Evolutionary conservation across 2,329 filamentous ascomycete genomes (phyloP).

Genomic region (Fusarium odoratissimum): DNA sequence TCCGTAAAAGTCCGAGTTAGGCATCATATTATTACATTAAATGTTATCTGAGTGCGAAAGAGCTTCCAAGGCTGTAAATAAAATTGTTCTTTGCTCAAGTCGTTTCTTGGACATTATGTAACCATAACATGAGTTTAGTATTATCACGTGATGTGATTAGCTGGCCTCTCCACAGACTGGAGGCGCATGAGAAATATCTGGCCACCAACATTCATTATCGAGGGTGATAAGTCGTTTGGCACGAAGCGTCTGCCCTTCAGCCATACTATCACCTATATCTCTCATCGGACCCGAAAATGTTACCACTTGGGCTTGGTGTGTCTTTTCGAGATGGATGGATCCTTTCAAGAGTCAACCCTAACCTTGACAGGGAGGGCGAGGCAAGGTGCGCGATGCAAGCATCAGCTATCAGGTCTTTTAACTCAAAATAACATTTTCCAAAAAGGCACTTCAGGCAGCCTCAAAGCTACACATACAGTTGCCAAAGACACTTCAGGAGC

Average conservation of each 20-base stretch:
- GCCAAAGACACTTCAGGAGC: rapidly evolving
- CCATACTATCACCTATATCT: neutral
- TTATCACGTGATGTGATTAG: neutral
- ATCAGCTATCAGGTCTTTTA: neutral
- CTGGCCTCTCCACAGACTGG: neutral
- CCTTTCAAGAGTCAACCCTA: neutral
- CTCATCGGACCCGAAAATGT: neutral
- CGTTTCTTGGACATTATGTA: neutral
- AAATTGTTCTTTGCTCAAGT: neutral
- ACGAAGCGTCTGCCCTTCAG: neutral
- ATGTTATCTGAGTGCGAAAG: rapidly evolving
- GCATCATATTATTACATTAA: rapidly evolving
- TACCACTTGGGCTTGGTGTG: too few relatives aligned
- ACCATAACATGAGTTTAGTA: rapidly evolving
- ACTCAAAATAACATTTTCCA: neutral
- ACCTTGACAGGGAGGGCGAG: neutral
- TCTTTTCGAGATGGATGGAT: neutral
- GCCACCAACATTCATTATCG: neutral
- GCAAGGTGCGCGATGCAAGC: neutral
- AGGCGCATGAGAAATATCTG: neutral
- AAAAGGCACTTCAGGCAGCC: neutral
- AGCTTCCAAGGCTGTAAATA: neutral
- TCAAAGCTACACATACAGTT: rapidly evolving
- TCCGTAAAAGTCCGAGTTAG: rapidly evolving
- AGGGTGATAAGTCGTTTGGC: neutral